Percentiles rank a stretch among this genome's conserved stretches.
phyloP scores from a whole-genome alignment of 345 rosid genomes.

The Salix viminalis region DNA sequence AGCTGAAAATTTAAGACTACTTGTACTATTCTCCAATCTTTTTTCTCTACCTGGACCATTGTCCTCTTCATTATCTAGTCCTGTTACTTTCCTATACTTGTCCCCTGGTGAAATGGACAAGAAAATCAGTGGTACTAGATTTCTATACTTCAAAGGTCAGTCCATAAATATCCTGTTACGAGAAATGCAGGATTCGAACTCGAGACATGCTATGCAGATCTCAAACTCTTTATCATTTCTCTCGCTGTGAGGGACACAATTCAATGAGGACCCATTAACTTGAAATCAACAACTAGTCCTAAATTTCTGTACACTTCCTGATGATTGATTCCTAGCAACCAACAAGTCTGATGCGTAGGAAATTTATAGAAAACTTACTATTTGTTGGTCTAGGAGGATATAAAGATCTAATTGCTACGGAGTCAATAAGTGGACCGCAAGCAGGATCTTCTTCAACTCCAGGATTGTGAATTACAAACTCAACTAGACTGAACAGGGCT shows the following conservation, averaged over 20 bases:
- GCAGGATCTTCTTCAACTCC: constrained; percentile 43
- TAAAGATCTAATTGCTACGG: constrained; percentile 22
- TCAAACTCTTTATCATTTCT: no score
- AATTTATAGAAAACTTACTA: constrained; percentile 14
- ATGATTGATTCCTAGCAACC: background rate
- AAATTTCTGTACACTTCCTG: background rate
- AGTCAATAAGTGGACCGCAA: constrained; percentile 36
- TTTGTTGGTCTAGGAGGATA: constrained; percentile 29
- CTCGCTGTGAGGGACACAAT: background rate
- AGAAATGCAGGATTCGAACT: no score
- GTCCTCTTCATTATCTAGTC: background rate
- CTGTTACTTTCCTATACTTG: background rate
- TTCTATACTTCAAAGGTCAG: background rate
- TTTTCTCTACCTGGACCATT: background rate
- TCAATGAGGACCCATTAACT: background rate
- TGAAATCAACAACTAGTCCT: background rate
- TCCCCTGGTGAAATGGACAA: background rate
- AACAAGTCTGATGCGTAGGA: background rate
- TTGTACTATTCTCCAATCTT: background rate
- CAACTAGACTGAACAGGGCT: constrained; percentile 11
- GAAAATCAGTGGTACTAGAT: background rate
- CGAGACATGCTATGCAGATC: no score
- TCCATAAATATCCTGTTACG: background rate
- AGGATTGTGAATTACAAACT: constrained; percentile 32
- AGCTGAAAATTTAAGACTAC: background rate